Conservation (phyloP, 805 yeast genomes). For the Zygosaccharomyces siamensis region DNA sequence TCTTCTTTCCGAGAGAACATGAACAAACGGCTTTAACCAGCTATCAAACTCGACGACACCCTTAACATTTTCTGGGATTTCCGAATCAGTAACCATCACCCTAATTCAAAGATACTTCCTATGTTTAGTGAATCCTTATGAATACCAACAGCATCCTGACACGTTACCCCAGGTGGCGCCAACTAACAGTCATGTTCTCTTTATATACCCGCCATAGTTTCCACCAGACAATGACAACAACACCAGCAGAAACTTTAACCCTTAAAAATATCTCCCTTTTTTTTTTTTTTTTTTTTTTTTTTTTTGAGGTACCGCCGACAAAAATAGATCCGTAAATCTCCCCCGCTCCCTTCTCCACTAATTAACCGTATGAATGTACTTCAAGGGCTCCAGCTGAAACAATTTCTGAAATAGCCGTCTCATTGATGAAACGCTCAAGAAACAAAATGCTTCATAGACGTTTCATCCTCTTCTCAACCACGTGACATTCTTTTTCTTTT, state of each 20-base stretch:
- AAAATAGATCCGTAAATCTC: neutral
- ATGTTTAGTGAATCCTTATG: neutral
- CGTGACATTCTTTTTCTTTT: too few relatives aligned
- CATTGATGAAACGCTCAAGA: neutral
- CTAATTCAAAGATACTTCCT: too few relatives aligned
- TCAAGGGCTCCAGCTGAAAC: neutral
- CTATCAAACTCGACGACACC: constrained; percentile 76
- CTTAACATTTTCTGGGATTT: constrained; percentile 39
- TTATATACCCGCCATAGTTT: neutral
- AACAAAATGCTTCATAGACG: neutral
- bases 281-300: neutral
- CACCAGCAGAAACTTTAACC: neutral
- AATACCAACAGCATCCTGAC: neutral
- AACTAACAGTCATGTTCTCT: neutral
- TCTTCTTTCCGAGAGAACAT: constrained; percentile 65
- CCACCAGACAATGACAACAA: too few relatives aligned
- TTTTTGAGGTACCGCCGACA: constrained; percentile 5
- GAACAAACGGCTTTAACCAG: constrained; percentile 74
- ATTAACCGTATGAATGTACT: neutral
- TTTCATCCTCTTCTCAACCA: neutral
- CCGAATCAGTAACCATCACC: constrained; percentile 11
- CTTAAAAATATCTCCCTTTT: neutral
- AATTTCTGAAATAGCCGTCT: neutral
- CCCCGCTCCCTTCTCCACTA: neutral
- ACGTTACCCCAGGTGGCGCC: neutral